Conservation (phyloP, 768 basidiomycete genomes). For the Podaxis carcinomalis region DNA sequence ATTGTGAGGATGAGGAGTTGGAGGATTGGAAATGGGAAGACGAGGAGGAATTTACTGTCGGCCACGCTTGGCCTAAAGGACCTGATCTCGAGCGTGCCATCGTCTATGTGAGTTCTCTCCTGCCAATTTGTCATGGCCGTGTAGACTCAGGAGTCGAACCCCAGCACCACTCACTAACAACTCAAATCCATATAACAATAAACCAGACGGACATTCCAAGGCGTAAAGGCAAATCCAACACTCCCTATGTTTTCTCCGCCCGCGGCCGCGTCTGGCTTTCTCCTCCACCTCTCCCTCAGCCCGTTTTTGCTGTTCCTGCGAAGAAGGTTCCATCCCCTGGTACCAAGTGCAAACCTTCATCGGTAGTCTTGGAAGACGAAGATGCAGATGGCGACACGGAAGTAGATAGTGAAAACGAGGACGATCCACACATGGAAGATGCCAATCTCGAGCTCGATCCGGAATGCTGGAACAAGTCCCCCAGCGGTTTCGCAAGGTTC, state of each 20-base stretch:
- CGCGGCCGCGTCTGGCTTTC: conserved; percentile 38
- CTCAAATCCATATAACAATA: conserved; percentile 60
- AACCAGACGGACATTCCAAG: conserved; percentile 47
- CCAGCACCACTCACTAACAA: conserved; percentile 50
- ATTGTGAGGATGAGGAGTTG: conserved; percentile 23
- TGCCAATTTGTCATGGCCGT: neutral
- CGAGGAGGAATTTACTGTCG: conserved; percentile 62
- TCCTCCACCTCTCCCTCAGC: conserved; percentile 20
- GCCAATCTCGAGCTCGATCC: conserved; percentile 16
- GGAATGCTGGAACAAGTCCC: conserved; percentile 26
- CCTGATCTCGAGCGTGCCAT: conserved; percentile 42
- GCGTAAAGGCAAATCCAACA: conserved; percentile 57
- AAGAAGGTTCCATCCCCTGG: conserved; percentile 10
- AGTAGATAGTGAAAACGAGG: conserved; percentile 16
- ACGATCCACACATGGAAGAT: conserved; percentile 14
- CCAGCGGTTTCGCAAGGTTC: conserved; percentile 26
- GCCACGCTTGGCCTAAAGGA: conserved; percentile 54
- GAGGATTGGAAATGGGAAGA: conserved; percentile 64
- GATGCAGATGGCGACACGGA: conserved; percentile 22
- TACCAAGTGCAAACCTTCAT: conserved; percentile 3
- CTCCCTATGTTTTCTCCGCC: conserved; percentile 57
- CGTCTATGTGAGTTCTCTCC: conserved; percentile 50
- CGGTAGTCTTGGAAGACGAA: conserved; percentile 11
- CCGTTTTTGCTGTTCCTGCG: conserved; percentile 16
- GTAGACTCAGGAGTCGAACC: neutral